phyloP scores from a whole-genome alignment of 2,329 filamentous ascomycete genomes.

The Mycosphaerella sp. region DNA sequence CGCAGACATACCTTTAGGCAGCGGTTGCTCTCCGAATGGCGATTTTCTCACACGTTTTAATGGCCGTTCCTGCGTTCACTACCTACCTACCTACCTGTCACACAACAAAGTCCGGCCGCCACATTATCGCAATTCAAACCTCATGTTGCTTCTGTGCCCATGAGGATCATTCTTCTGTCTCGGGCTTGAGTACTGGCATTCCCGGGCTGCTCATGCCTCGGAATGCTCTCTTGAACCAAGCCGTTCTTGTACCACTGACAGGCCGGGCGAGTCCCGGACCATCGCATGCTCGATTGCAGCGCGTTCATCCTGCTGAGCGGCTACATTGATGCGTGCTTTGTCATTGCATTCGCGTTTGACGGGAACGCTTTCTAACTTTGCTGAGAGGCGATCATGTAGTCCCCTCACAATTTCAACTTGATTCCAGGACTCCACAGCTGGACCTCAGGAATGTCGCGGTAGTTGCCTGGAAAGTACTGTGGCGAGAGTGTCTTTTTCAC shows the following conservation, averaged over 20 bases:
- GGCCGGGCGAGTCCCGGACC: too few relatives aligned
- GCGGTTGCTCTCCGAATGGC: neutral
- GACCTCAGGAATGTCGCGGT: conserved; percentile 20
- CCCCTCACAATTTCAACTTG: conserved; percentile 18
- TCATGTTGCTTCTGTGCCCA: neutral
- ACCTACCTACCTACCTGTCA: neutral
- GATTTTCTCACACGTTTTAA: neutral
- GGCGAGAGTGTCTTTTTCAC: conserved; percentile 40
- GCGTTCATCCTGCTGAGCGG: too few relatives aligned
- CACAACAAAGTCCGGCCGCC: neutral
- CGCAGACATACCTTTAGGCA: neutral
- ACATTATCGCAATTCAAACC: neutral
- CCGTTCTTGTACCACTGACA: too few relatives aligned
- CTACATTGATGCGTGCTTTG: too few relatives aligned
- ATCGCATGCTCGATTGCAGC: too few relatives aligned
- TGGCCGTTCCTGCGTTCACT: neutral
- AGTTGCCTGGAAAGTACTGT: conserved; percentile 28
- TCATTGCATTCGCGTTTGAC: too few relatives aligned
- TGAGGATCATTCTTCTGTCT: neutral
- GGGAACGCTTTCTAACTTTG: too few relatives aligned
- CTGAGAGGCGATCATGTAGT: neutral
- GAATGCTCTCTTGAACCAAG: too few relatives aligned
- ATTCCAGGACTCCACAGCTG: conserved; percentile 25
- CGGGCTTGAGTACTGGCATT: too few relatives aligned
- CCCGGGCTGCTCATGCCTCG: too few relatives aligned